Conservation (phyloP, 1,284 basidiomycete genomes). For the Cutaneotrichosporon cavernicola region DNA sequence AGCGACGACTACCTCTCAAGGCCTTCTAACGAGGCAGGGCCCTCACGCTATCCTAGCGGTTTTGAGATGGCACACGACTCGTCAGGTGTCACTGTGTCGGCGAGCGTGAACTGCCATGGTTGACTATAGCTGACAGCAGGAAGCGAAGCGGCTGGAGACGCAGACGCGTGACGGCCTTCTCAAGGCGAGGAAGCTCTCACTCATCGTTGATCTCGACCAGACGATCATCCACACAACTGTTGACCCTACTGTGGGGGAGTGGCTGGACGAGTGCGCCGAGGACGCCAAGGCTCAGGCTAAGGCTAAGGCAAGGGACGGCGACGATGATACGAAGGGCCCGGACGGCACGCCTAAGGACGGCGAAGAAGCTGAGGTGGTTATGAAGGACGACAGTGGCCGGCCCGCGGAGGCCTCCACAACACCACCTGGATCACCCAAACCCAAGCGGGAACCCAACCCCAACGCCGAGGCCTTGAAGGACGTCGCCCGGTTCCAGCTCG, state of each 20-base stretch:
- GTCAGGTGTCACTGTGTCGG: constrained; percentile 54
- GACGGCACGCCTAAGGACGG: constrained; percentile 16
- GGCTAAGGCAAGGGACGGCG: constrained; percentile 60
- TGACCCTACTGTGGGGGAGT: constrained; percentile 96
- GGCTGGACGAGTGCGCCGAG: constrained; percentile 75
- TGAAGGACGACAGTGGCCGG: constrained; percentile 60
- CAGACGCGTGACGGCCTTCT: constrained; percentile 77
- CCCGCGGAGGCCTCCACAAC: constrained; percentile 32
- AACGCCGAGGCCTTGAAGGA: constrained; percentile 64
- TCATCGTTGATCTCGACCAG: constrained; percentile 98
- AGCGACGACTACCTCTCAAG: constrained; percentile 85
- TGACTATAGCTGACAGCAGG: constrained; percentile 55
- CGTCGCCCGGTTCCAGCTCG: constrained; percentile 77
- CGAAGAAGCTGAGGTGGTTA: constrained; percentile 37
- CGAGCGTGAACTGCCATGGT: constrained; percentile 34
- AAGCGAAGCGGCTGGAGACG: constrained; percentile 82
- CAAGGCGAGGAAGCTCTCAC: constrained; percentile 73
- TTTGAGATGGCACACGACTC: constrained; percentile 53
- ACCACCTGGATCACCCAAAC: constrained; percentile 25
- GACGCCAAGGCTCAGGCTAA: constrained; percentile 29
- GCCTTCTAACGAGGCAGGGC: constrained; percentile 61
- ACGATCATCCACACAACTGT: constrained; percentile 98
- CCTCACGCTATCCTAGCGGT: constrained; percentile 38
- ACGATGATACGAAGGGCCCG: constrained; percentile 5
- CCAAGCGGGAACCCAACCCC: constrained; percentile 40